Base-by-base conservation (phyloP, 352 stramenopile genomes). In the Phytophthora pseudosyringae region DNA sequence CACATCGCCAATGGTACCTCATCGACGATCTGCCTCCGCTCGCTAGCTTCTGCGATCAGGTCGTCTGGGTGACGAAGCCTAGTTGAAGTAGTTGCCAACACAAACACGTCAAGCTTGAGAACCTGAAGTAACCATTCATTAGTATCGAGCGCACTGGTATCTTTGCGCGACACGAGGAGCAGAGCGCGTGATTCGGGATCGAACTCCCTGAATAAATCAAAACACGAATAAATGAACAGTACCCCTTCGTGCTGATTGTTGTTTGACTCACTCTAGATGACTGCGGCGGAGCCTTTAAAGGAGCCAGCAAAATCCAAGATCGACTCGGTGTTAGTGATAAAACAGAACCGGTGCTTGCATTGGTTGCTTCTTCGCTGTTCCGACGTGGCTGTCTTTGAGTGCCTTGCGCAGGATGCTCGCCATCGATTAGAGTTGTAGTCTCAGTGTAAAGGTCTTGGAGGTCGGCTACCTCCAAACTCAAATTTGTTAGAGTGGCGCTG, bases 21-120 rank as follows among this genome's bases (percentile, higher is more conserved):
- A 29, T 74, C 48, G 21, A 39, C 41, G 21, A 63, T 51, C 40
- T 58, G 51, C 38, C 64, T 59, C 21, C 67, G 64, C 11, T 71
- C 71, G 2, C 41, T 62, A 18, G 73, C 71, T 39, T 78, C 67
- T 31, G 63, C 43, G 9, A 85, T 77, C 5, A 73, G 29, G n/a
- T 69, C 47, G 16, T 72, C 45, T 26, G 70, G 55, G 36, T 56
- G 51, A 13, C 70, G 57, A 15, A 83, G 46, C 18, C 75, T 83
- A 52, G 10, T 43, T 36, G n/a, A n/a, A n/a, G n/a, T n/a, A 5
- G 39, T 45, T 43, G 12, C 11, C 31, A 25, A 33, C 4, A 32
- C 26, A 28, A 26, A 31, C 5, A 31, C 2, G 46, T 15, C 15
- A n/a, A n/a, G 5, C 31, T 58, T 46, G 48, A 10, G 13, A 26